Conservation (phyloP, 345 rosid genomes). For the Sisymbrium irio region DNA sequence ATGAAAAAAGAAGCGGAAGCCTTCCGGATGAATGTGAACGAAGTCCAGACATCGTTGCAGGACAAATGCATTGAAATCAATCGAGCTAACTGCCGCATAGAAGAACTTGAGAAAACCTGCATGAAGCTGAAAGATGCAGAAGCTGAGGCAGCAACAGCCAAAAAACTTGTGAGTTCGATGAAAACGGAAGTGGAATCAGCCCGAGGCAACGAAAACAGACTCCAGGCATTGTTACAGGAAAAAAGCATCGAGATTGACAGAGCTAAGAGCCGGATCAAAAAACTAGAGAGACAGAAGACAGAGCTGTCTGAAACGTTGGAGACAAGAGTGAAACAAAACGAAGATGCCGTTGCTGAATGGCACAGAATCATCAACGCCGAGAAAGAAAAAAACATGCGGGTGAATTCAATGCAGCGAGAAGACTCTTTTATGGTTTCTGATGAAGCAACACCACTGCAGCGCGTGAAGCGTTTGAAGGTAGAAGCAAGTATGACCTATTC, state of each 20-base stretch:
- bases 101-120: conserved; percentile 36
- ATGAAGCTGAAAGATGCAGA: conserved; percentile 30
- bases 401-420: conserved; percentile 27
- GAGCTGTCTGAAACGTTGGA: conserved; percentile 25
- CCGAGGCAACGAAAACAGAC: conserved; percentile 22
- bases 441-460: conserved; percentile 23
- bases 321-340: conserved; percentile 26
- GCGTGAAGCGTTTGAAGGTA: conserved; percentile 38
- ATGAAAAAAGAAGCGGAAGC: conserved; percentile 28
- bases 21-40: conserved; percentile 23
- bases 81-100: conserved; percentile 27
- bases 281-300: conserved; percentile 33
- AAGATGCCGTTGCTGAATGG: conserved; percentile 11
- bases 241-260: conserved; percentile 25
- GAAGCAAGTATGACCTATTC: conserved; percentile 28
- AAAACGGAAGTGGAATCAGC: conserved; percentile 11
- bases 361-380: conserved; percentile 23
- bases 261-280: conserved; percentile 17
- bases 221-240: conserved; percentile 32
- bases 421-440: conserved; percentile 10
- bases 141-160: conserved; percentile 32
- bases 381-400: conserved; percentile 7
- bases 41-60: conserved; percentile 28
- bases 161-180: conserved; percentile 28
- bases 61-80: conserved; percentile 31